Conservation (phyloP, 495 filamentous ascomycete genomes). For the Cercophora newfieldiana region DNA sequence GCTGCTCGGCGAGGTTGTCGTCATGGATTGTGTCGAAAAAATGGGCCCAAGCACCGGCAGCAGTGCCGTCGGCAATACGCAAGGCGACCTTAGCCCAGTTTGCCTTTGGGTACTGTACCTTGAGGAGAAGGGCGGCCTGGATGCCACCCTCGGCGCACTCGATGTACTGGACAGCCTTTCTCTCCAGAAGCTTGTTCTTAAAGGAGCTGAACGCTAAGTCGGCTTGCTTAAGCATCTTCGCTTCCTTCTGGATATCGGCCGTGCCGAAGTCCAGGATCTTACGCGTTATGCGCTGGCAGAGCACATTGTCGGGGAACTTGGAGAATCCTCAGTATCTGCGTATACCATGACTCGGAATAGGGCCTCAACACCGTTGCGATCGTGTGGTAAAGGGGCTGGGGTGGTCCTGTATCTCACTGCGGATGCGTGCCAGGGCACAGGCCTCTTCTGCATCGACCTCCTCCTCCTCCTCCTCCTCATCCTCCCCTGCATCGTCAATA, state of each 20-base stretch:
- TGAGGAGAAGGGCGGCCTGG: slow-evolving; percentile 6
- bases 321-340: too few species aligned
- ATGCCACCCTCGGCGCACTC: slow-evolving; percentile 16
- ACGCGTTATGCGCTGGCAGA: too few species aligned
- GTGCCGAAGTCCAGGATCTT: slow-evolving; percentile 9
- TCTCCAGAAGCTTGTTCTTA: slow-evolving; percentile 9
- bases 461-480: too few species aligned
- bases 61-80: not conserved
- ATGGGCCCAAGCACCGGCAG: slow-evolving; percentile 6
- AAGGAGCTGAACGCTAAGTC: slow-evolving; percentile 5
- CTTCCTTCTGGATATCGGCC: slow-evolving; percentile 2
- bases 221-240: slow-evolving; percentile 10
- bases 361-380: too few species aligned
- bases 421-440: too few species aligned
- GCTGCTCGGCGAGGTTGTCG: slow-evolving; percentile 13
- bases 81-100: slow-evolving; percentile 11
- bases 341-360: too few species aligned
- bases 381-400: too few species aligned
- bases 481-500: too few species aligned
- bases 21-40: slow-evolving; percentile 9
- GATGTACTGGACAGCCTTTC: slow-evolving; percentile 16
- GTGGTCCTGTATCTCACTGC: too few species aligned
- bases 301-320: too few species aligned
- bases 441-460: too few species aligned
- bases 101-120: slow-evolving; percentile 13